Evolutionary conservation across 2,329 filamentous ascomycete species (phyloP).

Genomic region (Colletotrichum sp.): DNA sequence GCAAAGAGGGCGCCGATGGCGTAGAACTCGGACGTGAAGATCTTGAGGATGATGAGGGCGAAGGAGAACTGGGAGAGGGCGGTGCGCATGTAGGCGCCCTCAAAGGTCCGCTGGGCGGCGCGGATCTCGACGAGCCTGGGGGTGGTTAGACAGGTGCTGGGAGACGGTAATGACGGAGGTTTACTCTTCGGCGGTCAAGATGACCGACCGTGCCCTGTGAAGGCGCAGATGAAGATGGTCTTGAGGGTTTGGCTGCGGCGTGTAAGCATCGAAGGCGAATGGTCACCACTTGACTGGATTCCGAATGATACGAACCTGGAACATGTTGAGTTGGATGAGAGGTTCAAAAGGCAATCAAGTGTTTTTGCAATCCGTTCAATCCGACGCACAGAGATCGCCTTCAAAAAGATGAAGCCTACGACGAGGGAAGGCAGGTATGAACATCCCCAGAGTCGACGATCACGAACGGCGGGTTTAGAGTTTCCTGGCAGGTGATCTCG

Average conservation of each 20-base stretch:
- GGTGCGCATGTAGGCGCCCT: slow-evolving; percentile 95
- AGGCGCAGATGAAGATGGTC: slow-evolving; percentile 80
- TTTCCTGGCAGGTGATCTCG: slow-evolving; percentile 6
- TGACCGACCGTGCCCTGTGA: slow-evolving; percentile 83
- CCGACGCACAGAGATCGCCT: background rate
- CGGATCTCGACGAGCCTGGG: slow-evolving; percentile 85
- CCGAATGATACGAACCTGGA: slow-evolving; percentile 7
- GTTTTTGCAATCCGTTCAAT: background rate
- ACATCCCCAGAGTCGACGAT: background rate
- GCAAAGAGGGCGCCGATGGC: slow-evolving; percentile 95
- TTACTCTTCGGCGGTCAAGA: slow-evolving; percentile 80
- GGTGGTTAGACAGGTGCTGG: background rate
- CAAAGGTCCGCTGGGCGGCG: slow-evolving; percentile 94
- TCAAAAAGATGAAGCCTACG: background rate
- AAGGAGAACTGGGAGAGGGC: slow-evolving; percentile 96
- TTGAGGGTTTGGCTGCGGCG: slow-evolving; percentile 64
- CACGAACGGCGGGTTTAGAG: background rate
- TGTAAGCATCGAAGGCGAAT: background rate
- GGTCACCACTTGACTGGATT: background rate
- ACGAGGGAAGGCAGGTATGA: background rate
- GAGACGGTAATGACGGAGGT: background rate
- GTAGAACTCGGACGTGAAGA: slow-evolving; percentile 97
- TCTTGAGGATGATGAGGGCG: slow-evolving; percentile 90
- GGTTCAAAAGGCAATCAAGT: background rate
- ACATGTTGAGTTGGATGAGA: background rate